Conservation (phyloP, 805 yeast species). For the Nakazawaea ambrosiae region DNA sequence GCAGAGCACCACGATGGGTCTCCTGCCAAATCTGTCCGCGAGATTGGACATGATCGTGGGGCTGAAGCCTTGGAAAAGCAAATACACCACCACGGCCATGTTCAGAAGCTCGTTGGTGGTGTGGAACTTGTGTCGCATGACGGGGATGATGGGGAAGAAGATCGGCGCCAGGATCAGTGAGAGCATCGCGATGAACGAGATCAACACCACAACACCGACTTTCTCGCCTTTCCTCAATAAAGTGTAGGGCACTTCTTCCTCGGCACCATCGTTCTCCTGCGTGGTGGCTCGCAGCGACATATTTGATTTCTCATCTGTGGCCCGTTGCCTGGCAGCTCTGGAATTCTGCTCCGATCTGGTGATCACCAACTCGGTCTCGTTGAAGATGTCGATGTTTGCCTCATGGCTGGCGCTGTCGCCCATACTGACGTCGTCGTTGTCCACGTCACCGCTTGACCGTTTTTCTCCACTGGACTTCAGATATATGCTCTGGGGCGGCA, state of each 20-base stretch:
- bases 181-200: conserved; percentile 48
- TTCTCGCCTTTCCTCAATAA: conserved; percentile 37
- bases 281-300: no score
- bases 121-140: conserved; percentile 41
- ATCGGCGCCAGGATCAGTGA: conserved; percentile 66
- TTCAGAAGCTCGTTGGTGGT: conserved; percentile 48
- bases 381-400: not conserved
- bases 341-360: conserved; percentile 3
- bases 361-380: conserved; percentile 3
- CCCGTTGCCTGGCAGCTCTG: not conserved
- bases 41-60: conserved; percentile 58
- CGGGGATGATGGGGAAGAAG: conserved; percentile 63
- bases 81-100: conserved; percentile 61
- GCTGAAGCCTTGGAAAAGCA: conserved; percentile 59
- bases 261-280: not conserved
- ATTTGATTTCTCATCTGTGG: not conserved
- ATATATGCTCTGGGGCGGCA: not conserved
- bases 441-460: not conserved
- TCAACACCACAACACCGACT: conserved; percentile 29
- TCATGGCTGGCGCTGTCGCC: no score
- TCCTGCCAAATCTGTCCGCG: conserved; percentile 60
- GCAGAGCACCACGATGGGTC: conserved; percentile 52
- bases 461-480: not conserved
- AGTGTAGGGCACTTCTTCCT: conserved; percentile 28
- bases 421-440: not conserved